Conservation (phyloP, 1,284 basidiomycete species). For the Apiotrichum montevideense region DNA sequence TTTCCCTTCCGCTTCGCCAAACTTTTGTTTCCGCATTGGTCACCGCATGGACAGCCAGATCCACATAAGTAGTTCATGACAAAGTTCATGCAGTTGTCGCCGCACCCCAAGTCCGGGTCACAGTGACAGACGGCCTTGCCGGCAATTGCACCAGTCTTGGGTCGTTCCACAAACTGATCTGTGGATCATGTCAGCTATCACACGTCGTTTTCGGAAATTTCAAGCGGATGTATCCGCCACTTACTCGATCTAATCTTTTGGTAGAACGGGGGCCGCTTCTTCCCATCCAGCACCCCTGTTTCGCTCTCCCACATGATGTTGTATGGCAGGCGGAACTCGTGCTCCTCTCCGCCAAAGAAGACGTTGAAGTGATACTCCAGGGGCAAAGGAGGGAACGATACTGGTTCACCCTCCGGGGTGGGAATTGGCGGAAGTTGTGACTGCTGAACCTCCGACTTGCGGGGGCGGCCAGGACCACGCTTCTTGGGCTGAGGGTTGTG, state of each 20-base stretch:
- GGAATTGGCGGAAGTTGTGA: conserved; percentile 3
- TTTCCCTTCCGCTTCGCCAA: conserved; percentile 35
- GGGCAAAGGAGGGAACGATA: conserved; percentile 36
- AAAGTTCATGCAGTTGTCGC: conserved; percentile 48
- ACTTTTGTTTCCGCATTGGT: conserved; percentile 38
- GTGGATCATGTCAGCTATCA: not conserved
- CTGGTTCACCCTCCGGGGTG: not conserved
- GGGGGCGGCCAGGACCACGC: conserved; percentile 3
- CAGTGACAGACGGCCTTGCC: conserved; percentile 44
- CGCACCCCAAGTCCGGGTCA: conserved; percentile 39
- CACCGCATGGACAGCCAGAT: conserved; percentile 47
- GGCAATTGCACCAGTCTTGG: not conserved
- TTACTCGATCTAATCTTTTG: conserved; percentile 30
- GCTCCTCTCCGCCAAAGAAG: conserved; percentile 34
- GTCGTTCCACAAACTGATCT: conserved; percentile 8
- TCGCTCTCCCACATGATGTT: conserved; percentile 42
- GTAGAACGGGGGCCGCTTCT: conserved; percentile 41
- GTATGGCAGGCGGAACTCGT: conserved; percentile 43
- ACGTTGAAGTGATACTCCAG: conserved; percentile 30
- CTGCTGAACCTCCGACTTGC: not conserved
- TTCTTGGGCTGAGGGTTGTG: not conserved
- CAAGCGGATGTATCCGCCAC: conserved; percentile 5
- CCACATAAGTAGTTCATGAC: conserved; percentile 50
- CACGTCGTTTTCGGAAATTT: not conserved
- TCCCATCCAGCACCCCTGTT: conserved; percentile 41